Evolutionary conservation across 2,329 filamentous ascomycete genomes (phyloP).

Genomic region (Pseudogymnoascus sp.): DNA sequence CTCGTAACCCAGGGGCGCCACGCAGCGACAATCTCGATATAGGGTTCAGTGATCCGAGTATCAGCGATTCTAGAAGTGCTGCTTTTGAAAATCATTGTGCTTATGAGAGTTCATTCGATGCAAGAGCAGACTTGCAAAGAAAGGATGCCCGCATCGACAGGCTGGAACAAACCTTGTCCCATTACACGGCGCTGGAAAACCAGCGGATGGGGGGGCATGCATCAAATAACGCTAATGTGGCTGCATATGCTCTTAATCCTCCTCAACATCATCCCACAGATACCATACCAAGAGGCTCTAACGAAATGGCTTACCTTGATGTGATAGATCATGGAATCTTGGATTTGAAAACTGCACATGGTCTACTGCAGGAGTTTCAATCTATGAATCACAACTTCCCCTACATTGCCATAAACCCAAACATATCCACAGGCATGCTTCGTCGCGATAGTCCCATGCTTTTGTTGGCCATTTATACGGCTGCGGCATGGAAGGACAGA

Average conservation of each 20-base stretch:
- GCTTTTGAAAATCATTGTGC: not conserved
- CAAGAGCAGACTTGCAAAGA: not conserved
- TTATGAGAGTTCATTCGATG: not conserved
- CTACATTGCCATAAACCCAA: not conserved
- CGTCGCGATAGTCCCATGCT: conserved; percentile 5
- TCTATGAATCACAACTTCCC: conserved; percentile 9
- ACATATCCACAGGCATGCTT: not conserved
- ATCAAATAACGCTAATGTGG: not conserved
- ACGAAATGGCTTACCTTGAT: not conserved
- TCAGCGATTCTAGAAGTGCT: not conserved
- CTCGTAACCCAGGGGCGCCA: not conserved
- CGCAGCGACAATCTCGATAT: not conserved
- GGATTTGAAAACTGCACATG: conserved; percentile 1
- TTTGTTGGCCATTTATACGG: conserved; percentile 1
- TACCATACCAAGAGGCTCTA: not conserved
- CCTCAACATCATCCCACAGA: conserved; percentile 23
- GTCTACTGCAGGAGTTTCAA: conserved; percentile 9
- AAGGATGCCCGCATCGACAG: conserved; percentile 1
- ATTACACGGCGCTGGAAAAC: not conserved
- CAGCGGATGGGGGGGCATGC: not conserved
- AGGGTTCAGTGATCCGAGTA: not conserved
- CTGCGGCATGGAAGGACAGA: conserved; percentile 8
- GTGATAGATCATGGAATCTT: conserved; percentile 9
- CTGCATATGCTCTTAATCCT: not conserved
- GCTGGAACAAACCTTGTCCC: not conserved